Conservation (phyloP, 257 asterid genomes). For the Ophiorrhiza pumila region DNA sequence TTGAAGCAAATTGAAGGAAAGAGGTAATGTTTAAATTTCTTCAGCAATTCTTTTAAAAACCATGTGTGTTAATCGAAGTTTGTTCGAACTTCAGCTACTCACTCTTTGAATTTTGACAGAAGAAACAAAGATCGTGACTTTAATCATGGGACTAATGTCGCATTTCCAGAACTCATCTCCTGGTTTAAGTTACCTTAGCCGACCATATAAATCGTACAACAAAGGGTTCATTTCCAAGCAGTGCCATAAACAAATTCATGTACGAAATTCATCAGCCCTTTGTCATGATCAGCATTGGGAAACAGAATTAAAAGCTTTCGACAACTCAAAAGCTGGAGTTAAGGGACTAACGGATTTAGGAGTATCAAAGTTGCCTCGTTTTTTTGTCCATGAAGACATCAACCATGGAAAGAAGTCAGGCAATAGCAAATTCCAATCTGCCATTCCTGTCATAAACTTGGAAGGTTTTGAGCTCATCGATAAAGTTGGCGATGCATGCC, state of each 20-base stretch:
- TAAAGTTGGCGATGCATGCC: conserved; percentile 10
- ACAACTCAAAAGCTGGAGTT: conserved; percentile 12
- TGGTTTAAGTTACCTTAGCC: not conserved
- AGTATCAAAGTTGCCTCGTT: not conserved
- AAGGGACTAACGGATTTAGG: conserved; percentile 15
- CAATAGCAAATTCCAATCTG: not conserved
- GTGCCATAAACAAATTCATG: too few species aligned
- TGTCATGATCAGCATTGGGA: not conserved
- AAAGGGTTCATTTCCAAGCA: not conserved
- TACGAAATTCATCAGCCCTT: not conserved
- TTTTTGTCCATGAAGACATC: conserved; percentile 1
- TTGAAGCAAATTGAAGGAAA: too few species aligned
- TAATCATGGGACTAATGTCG: too few species aligned
- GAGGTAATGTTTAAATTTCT: too few species aligned
- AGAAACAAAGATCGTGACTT: too few species aligned
- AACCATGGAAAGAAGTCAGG: not conserved
- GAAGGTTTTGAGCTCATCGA: conserved; percentile 4
- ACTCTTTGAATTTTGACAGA: too few species aligned
- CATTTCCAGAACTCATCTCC: not conserved
- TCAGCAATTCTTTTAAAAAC: too few species aligned
- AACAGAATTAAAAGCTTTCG: conserved; percentile 4
- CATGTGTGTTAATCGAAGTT: too few species aligned
- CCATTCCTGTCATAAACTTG: conserved; percentile 7
- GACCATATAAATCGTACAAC: not conserved
- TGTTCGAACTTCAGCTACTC: too few species aligned